Evolutionary conservation across 192 early-diverging fungal genomes (phyloP).

Genomic region (Linnemannia schmuckeri): DNA sequence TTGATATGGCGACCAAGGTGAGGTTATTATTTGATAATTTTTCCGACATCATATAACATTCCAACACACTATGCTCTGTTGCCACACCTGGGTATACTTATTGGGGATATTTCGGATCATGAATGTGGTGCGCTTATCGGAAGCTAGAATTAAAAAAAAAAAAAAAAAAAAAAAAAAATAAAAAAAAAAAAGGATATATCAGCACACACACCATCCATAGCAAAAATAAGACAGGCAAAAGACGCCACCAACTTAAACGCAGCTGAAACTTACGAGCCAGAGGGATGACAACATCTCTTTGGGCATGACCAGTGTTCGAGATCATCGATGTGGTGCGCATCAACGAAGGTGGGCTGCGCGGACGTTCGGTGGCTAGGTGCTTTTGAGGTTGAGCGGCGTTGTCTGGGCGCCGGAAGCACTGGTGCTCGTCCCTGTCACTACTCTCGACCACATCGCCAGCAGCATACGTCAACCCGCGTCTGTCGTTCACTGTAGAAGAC

Average conservation of each 20-base stretch:
- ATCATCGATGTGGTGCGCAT: not conserved
- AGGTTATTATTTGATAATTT: not conserved
- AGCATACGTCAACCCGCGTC: not conserved
- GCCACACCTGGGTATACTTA: slow-evolving; percentile 80
- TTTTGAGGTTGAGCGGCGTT: not conserved
- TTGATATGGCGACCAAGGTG: not conserved
- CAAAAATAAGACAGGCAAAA: not conserved
- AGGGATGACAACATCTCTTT: not conserved
- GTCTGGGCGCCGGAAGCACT: not conserved
- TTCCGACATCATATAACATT: not conserved
- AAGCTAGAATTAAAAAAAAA: slow-evolving; percentile 30
- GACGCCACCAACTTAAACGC: not conserved
- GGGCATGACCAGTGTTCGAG: not conserved
- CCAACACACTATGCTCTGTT: not conserved
- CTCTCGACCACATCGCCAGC: not conserved
- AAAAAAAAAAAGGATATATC: not conserved
- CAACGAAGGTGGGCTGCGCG: not conserved
- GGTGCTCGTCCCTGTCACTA: not conserved
- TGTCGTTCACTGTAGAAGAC: not conserved
- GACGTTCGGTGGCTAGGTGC: not conserved
- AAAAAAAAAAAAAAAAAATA: not conserved
- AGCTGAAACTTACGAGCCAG: not conserved
- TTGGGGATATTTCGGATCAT: slow-evolving; percentile 94
- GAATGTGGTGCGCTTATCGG: slow-evolving; percentile 81
- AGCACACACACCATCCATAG: not conserved